These are phyloP conservation scores for Lavandula angustifolia DNA, from an alignment of 257 asterid genomes.

Conservation along the genomic window DNA sequence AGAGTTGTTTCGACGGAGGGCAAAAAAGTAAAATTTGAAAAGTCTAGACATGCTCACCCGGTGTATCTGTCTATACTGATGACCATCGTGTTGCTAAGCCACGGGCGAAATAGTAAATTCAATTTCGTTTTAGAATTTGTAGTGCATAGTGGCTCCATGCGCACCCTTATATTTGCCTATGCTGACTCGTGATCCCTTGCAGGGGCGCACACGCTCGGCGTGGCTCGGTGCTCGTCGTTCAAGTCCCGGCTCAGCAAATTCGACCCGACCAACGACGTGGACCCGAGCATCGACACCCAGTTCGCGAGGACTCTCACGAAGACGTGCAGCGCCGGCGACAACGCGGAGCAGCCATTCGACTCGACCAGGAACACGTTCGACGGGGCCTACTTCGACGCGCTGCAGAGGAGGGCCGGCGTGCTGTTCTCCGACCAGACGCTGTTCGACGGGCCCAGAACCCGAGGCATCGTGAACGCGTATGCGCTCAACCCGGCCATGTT, in stretches of 20 bases:
- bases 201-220: conserved; percentile 93
- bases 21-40: too few relatives aligned
- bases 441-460: conserved; percentile 47
- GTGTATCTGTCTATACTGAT: too few relatives aligned
- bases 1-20: too few relatives aligned
- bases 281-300: conserved; percentile 62
- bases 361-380: conserved; percentile 59
- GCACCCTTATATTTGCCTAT: too few relatives aligned
- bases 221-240: conserved; percentile 89
- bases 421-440: conserved; percentile 87
- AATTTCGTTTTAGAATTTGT: too few relatives aligned
- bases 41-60: too few relatives aligned
- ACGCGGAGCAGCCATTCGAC: conserved; percentile 71
- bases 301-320: conserved; percentile 56
- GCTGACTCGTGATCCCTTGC: not conserved
- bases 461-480: conserved; percentile 60
- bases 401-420: conserved; percentile 64
- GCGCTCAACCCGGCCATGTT: conserved; percentile 80
- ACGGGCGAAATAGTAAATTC: too few relatives aligned
- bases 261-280: conserved; percentile 64
- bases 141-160: too few relatives aligned
- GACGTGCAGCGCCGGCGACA: conserved; percentile 76
- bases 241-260: conserved; percentile 63
- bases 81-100: too few relatives aligned
- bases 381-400: conserved; percentile 56